Conservation (phyloP, 148 eudicot genomes). For the Cornus controversa region DNA sequence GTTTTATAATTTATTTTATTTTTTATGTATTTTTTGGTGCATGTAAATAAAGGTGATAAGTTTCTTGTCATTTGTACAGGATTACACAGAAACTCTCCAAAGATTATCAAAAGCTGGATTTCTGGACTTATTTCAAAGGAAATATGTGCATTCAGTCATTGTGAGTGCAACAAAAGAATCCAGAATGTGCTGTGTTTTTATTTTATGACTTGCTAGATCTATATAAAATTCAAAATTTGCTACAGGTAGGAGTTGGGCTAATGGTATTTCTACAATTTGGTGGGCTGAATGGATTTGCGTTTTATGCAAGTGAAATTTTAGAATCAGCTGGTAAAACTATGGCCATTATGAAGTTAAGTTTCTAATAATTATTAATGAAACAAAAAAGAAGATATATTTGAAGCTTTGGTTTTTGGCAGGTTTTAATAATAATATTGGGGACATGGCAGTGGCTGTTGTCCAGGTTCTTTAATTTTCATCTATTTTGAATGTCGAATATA, state of each 20-base stretch:
- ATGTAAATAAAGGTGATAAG: not conserved
- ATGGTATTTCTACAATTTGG: conserved; percentile 18
- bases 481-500: not conserved
- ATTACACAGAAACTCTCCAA: conserved; percentile 28
- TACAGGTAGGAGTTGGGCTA: conserved; percentile 39
- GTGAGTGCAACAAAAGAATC: conserved; percentile 24
- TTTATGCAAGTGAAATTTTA: conserved; percentile 31
- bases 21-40: not conserved
- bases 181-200: not conserved
- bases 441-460: conserved; percentile 16
- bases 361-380: not conserved
- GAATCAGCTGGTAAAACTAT: conserved; percentile 35
- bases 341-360: not conserved
- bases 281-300: conserved; percentile 29
- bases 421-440: conserved; percentile 25
- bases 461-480: conserved; percentile 23
- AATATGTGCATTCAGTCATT: conserved; percentile 31
- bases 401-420: conserved; percentile 16
- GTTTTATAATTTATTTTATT: too few relatives aligned
- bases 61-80: conserved; percentile 4
- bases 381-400: not conserved
- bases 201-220: not conserved
- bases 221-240: not conserved
- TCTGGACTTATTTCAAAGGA: conserved; percentile 28
- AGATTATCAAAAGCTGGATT: conserved; percentile 22